Conservation (phyloP, 2,329 filamentous ascomycete species). For the Diaporthe vexans region DNA sequence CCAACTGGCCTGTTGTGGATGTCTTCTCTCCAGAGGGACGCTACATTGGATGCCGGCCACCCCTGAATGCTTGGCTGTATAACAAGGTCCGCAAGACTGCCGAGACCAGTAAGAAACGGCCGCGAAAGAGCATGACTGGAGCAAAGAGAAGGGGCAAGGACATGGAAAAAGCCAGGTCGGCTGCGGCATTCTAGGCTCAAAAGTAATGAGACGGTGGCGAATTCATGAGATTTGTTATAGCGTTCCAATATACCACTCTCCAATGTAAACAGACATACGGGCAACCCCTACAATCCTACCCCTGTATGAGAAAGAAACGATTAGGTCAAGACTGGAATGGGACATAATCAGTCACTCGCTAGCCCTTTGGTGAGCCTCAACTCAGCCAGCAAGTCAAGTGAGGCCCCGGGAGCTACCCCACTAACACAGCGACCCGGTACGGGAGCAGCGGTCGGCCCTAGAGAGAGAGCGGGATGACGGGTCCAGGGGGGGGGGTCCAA, state of each 20-base stretch:
- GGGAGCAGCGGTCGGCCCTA: conserved; percentile 21
- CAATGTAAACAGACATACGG: background rate
- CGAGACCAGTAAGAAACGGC: conserved; percentile 64
- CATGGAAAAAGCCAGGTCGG: conserved; percentile 7
- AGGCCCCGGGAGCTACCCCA: conserved; percentile 23
- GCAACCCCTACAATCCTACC: background rate
- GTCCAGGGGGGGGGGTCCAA: conserved; percentile 7
- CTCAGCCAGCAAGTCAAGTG: background rate
- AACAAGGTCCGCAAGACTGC: conserved; percentile 67
- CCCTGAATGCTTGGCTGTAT: conserved; percentile 80
- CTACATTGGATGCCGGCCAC: conserved; percentile 76
- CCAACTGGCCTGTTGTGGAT: conserved; percentile 79
- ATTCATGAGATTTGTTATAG: background rate
- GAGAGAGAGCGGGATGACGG: conserved; percentile 33
- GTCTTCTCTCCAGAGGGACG: conserved; percentile 89
- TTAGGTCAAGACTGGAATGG: background rate
- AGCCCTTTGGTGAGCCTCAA: background rate
- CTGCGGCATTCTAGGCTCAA: conserved; percentile 2
- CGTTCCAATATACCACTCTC: conserved; percentile 17
- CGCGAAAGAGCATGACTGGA: conserved; percentile 76
- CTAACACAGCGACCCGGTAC: conserved; percentile 3
- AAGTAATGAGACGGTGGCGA: background rate
- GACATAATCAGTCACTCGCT: background rate
- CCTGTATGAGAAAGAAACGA: background rate
- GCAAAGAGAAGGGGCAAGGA: conserved; percentile 45